phyloP scores from a whole-genome alignment of 257 asterid genomes.

The Nicotiana undulata region DNA sequence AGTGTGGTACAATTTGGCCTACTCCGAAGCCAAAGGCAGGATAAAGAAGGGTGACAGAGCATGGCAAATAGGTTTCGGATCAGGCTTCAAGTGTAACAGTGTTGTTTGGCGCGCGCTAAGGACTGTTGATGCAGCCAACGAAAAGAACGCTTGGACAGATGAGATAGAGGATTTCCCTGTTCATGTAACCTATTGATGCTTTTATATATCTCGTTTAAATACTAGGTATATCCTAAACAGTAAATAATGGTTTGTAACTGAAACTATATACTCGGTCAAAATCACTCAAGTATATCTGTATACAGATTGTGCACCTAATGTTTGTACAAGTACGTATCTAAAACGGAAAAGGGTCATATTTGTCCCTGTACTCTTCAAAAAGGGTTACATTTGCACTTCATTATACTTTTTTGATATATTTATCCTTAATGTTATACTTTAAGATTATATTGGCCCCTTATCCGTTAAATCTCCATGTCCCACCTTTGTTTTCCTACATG shows the following conservation, averaged over 20 bases:
- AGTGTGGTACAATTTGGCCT: constrained; percentile 22
- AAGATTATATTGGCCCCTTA: too few relatives aligned
- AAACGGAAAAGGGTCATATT: not conserved
- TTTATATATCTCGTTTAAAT: not conserved
- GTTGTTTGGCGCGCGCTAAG: constrained; percentile 12
- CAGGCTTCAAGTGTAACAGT: constrained; percentile 29
- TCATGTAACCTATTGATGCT: not conserved
- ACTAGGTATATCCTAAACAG: not conserved
- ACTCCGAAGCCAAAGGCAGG: constrained; percentile 20
- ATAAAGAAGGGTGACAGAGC: constrained; percentile 22
- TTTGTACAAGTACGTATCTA: not conserved
- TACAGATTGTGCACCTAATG: not conserved
- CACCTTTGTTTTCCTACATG: too few relatives aligned
- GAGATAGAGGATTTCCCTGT: not conserved
- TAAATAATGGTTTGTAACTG: not conserved
- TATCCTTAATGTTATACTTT: too few relatives aligned
- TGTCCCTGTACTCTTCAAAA: not conserved
- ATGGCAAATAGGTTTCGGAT: constrained; percentile 24
- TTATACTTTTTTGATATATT: too few relatives aligned
- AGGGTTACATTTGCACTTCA: too few relatives aligned
- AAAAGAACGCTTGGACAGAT: not conserved
- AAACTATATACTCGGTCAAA: not conserved
- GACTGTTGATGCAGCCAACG: not conserved
- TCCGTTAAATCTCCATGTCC: too few relatives aligned
- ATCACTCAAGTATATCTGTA: not conserved